A percentile compares a stretch with the other conserved stretches of the same genome.
phyloP scores from a whole-genome alignment of 164 flowering plant genomes.

The Pachysandra terminalis region DNA sequence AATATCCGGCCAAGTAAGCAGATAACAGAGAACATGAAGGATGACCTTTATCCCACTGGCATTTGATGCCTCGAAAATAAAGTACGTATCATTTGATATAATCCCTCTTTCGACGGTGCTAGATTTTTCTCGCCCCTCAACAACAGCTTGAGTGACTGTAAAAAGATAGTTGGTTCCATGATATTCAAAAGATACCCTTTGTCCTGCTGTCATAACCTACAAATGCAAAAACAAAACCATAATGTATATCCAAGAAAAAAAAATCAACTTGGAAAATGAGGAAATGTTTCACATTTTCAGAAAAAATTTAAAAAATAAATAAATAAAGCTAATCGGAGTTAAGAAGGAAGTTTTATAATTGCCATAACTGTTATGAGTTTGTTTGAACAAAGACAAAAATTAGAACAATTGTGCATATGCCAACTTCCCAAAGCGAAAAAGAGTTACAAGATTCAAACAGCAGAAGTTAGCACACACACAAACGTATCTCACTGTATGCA shows the following conservation, averaged over 20 bases:
- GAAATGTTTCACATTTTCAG: no score
- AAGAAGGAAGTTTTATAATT: no score
- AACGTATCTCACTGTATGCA: no score
- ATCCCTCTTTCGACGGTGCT: conserved; percentile 69
- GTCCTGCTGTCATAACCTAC: conserved; percentile 95
- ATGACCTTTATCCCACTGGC: conserved; percentile 84
- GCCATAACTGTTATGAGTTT: no score
- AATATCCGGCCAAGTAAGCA: background rate
- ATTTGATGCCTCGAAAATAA: conserved; percentile 79
- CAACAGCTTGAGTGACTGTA: conserved; percentile 71
- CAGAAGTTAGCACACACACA: background rate
- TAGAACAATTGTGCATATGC: no score
- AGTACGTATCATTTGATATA: conserved; percentile 65
- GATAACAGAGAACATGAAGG: background rate
- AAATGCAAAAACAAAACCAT: conserved; percentile 6
- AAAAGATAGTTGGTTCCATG: conserved; percentile 72
- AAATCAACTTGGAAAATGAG: no score
- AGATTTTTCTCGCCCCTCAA: conserved; percentile 65
- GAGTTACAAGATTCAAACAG: background rate
- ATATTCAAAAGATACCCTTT: conserved; percentile 82
- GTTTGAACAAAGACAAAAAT: no score
- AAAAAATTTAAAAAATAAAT: no score
- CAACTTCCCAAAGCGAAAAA: no score
- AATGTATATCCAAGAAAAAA: background rate
- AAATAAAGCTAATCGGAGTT: no score